These are phyloP conservation scores for Trichoderma parareesei DNA, from an alignment of 495 filamentous ascomycete species.

Conservation along the genomic window DNA sequence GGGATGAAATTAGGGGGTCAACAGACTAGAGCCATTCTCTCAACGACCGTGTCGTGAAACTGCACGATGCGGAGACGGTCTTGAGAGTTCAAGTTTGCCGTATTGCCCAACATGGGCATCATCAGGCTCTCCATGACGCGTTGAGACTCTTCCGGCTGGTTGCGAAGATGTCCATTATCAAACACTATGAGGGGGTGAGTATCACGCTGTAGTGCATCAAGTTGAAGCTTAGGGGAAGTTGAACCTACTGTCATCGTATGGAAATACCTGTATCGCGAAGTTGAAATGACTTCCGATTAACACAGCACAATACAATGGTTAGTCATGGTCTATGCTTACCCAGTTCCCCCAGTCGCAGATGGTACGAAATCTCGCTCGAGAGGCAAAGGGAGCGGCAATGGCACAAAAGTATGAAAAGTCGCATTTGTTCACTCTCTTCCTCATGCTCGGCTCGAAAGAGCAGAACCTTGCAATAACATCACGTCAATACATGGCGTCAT, in stretches of 20 bases:
- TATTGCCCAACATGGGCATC: slow-evolving; percentile 16
- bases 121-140: slow-evolving; percentile 19
- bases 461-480: not conserved
- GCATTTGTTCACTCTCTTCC: slow-evolving; percentile 11
- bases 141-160: slow-evolving; percentile 20
- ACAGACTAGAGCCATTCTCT: not conserved
- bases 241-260: slow-evolving; percentile 8
- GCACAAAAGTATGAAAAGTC: slow-evolving; percentile 21
- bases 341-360: slow-evolving; percentile 29
- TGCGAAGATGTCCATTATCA: slow-evolving; percentile 23
- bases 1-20: not conserved
- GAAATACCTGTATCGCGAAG: not conserved
- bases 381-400: slow-evolving; percentile 21
- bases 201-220: not conserved
- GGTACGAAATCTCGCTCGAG: slow-evolving; percentile 19
- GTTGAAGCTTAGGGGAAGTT: not conserved
- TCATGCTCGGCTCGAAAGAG: slow-evolving; percentile 16
- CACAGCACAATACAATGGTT: no score
- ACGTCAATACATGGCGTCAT: not conserved
- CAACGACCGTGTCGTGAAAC: not conserved
- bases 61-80: slow-evolving; percentile 3
- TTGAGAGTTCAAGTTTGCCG: not conserved
- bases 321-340: slow-evolving; percentile 15
- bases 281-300: no score
- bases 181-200: slow-evolving; percentile 21